Percentiles rank a stretch among this genome's conserved stretches.
Conservation (phyloP, 306 rosid genomes). For the Vigna trinervia region DNA sequence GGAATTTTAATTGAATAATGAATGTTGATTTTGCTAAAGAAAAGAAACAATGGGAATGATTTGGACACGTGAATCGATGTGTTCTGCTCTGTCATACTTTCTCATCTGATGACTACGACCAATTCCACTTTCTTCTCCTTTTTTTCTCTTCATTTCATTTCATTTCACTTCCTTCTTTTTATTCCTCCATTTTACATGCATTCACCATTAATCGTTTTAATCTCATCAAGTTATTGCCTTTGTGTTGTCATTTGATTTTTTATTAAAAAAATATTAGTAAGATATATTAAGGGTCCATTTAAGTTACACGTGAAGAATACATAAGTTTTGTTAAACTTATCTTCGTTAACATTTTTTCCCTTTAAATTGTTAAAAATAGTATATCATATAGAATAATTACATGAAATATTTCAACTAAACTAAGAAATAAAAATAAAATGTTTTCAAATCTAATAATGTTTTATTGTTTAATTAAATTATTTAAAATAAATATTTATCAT, state of each 20-base stretch:
- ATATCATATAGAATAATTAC: not conserved
- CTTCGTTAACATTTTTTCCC: not conserved
- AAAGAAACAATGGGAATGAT: not conserved
- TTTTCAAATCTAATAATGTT: no score
- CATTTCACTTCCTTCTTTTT: not conserved
- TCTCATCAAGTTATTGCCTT: not conserved
- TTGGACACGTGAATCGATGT: slow-evolving; percentile 1
- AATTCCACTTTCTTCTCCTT: slow-evolving; percentile 6
- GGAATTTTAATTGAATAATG: not conserved
- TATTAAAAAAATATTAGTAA: no score
- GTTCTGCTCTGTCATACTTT: slow-evolving; percentile 16
- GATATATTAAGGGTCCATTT: not conserved
- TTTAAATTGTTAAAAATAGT: no score
- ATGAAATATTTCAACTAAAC: not conserved
- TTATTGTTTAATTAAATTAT: not conserved
- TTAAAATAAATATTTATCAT: not conserved
- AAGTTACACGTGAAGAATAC: not conserved
- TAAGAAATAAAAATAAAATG: not conserved
- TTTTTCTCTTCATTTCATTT: not conserved
- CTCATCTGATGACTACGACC: slow-evolving; percentile 34
- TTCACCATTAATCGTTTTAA: not conserved
- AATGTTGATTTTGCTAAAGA: not conserved
- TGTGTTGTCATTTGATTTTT: not conserved
- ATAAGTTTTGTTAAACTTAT: not conserved
- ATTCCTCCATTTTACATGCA: not conserved